Conservation (phyloP, 768 basidiomycete genomes). For the Termitomyces sp. region DNA sequence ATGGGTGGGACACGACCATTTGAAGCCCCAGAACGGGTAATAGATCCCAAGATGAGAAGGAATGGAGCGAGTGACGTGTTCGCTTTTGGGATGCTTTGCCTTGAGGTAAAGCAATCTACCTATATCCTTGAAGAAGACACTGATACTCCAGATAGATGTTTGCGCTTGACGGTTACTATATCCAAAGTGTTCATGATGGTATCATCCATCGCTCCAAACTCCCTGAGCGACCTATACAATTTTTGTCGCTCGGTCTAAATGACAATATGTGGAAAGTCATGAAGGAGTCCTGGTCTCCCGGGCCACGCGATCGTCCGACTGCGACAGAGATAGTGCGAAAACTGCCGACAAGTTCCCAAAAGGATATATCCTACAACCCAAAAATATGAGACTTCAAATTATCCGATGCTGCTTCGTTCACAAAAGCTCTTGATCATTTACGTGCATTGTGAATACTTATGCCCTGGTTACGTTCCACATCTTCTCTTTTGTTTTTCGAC, state of each 20-base stretch:
- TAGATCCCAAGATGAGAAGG: not conserved
- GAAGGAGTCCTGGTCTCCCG: not conserved
- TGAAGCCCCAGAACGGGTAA: conserved; percentile 27
- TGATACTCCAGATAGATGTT: not conserved
- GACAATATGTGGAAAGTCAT: not conserved
- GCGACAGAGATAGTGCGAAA: not conserved
- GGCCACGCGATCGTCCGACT: not conserved
- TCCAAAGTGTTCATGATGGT: not conserved
- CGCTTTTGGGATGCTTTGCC: conserved; percentile 9
- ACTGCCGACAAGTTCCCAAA: not conserved
- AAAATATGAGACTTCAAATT: not conserved
- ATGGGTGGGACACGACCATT: conserved; percentile 17
- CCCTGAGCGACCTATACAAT: not conserved
- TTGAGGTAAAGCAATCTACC: not conserved
- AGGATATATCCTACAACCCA: too few relatives aligned
- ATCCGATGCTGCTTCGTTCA: not conserved
- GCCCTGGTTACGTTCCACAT: too few relatives aligned
- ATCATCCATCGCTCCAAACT: not conserved
- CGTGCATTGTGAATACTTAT: not conserved
- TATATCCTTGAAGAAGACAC: not conserved
- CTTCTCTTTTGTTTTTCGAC: not conserved
- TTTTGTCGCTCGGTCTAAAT: not conserved
- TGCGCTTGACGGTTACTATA: fast-evolving
- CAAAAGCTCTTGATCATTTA: not conserved
- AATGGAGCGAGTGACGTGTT: conserved; percentile 7